Evolutionary conservation across 2,329 filamentous ascomycete species (phyloP), one percentile per base, ranked within the genome.

Genomic region (Fusarium chuoi): DNA sequence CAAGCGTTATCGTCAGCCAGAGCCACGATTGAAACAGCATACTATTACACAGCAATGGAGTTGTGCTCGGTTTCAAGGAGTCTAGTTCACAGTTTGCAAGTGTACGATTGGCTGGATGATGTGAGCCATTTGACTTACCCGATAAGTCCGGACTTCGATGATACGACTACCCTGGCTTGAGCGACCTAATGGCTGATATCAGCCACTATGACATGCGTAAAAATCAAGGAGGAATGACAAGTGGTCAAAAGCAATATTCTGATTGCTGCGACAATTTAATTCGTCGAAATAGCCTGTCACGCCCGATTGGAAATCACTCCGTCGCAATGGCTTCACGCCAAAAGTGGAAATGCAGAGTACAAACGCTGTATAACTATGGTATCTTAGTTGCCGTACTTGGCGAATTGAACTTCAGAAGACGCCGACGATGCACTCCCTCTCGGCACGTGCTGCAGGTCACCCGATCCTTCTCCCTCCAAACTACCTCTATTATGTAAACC

Each of bases 321-420:
- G 20, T 7, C 4, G 4, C 30, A 8, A n/a, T n/a, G n/a, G n/a
- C n/a, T n/a, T n/a, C n/a, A n/a, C n/a, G n/a, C n/a, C n/a, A n/a
- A n/a, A n/a, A n/a, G n/a, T n/a, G n/a, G n/a, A n/a, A 11, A 7
- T 17, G 7, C 10, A 26, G 13, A 46, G 20, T 18, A 22, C 15
- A 20, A 33, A 56, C 22, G 5, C 22, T 24, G 8, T 44, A 33
- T 33, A 7, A 20, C 6, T n/a, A 59, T 38, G 1, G 6, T 10
- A 15, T 22, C 13, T 42, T 15, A 68, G 26, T 24, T 68, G 1
- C 51, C 56, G 14, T 68, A 74, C 36, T 61, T 76, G 18, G 75
- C 75, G 35, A 77, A 77, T 20, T 77, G 75, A 3, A 77, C 49
- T 24, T 77, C 74, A 3, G 74, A 77, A 20, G 75, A 76, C 15